These are phyloP conservation scores for Chrysopogon serrulatus DNA, from an alignment of 176 grass and related monocot genomes.

Conservation along the genomic window DNA sequence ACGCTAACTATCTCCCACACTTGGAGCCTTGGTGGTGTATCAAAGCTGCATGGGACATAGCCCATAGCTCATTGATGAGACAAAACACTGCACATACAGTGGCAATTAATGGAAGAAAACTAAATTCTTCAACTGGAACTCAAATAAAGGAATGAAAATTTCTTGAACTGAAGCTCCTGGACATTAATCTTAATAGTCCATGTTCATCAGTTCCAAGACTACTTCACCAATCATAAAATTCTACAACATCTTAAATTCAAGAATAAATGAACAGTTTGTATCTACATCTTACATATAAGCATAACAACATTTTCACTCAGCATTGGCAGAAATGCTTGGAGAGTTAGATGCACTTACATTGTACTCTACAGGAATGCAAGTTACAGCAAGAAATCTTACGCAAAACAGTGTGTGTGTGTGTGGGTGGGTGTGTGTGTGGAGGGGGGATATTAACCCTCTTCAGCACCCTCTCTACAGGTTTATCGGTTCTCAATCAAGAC, in stretches of 20 bases:
- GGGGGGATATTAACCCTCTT: neutral
- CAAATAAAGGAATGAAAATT: neutral
- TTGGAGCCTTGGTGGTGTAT: neutral
- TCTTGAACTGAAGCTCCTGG: neutral
- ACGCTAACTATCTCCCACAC: neutral
- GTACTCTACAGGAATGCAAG: neutral
- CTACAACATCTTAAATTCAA: neutral
- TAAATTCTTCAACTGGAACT: neutral
- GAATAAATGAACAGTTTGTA: neutral
- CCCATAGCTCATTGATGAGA: neutral
- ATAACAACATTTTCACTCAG: neutral
- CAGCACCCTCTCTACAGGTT: neutral
- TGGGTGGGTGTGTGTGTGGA: accelerated
- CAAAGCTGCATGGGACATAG: neutral
- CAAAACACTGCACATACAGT: neutral
- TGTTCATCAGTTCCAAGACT: neutral
- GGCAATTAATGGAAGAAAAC: neutral
- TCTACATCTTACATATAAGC: neutral
- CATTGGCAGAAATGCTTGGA: neutral
- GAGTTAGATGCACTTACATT: neutral
- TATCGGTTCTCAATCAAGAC: neutral
- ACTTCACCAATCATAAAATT: neutral
- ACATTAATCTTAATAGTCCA: neutral
- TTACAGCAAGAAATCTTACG: neutral
- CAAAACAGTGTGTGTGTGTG: neutral